phyloP scores from a whole-genome alignment of 2,329 filamentous ascomycete genomes.

The Colletotrichum tropicale region DNA sequence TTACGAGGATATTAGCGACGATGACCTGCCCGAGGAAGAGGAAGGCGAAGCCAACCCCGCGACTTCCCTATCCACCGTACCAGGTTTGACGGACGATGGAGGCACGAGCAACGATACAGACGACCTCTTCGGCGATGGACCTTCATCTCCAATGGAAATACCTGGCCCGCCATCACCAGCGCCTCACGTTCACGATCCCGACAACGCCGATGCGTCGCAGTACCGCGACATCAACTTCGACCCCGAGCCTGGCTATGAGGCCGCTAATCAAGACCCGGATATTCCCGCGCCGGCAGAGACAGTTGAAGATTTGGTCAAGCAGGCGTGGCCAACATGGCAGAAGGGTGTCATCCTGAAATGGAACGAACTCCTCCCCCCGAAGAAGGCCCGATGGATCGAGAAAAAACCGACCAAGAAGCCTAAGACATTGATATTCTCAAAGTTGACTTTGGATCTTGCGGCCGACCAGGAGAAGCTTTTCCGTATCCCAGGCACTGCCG shows the following conservation, averaged over 20 bases:
- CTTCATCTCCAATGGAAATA: constrained; percentile 51
- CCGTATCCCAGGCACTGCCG: constrained; percentile 69
- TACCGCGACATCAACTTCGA: constrained; percentile 53
- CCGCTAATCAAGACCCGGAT: constrained; percentile 62
- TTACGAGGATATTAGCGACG: constrained; percentile 89
- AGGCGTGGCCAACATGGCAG: constrained; percentile 82
- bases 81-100: constrained; percentile 62
- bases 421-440: constrained; percentile 83
- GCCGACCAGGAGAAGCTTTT: constrained; percentile 88
- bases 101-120: constrained; percentile 65
- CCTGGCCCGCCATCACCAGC: constrained; percentile 49
- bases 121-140: constrained; percentile 71
- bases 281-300: constrained; percentile 75
- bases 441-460: constrained; percentile 85
- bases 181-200: constrained; percentile 45
- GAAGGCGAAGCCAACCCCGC: constrained; percentile 53
- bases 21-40: constrained; percentile 85
- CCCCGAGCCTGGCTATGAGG: constrained; percentile 45
- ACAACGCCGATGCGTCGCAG: constrained; percentile 37
- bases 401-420: constrained; percentile 82
- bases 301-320: constrained; percentile 75
- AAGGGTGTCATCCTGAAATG: constrained; percentile 78
- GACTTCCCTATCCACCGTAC: constrained; percentile 49
- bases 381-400: constrained; percentile 77
- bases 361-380: constrained; percentile 81